Conservation (phyloP, 2,329 filamentous ascomycete species). For the Apiospora marii region DNA sequence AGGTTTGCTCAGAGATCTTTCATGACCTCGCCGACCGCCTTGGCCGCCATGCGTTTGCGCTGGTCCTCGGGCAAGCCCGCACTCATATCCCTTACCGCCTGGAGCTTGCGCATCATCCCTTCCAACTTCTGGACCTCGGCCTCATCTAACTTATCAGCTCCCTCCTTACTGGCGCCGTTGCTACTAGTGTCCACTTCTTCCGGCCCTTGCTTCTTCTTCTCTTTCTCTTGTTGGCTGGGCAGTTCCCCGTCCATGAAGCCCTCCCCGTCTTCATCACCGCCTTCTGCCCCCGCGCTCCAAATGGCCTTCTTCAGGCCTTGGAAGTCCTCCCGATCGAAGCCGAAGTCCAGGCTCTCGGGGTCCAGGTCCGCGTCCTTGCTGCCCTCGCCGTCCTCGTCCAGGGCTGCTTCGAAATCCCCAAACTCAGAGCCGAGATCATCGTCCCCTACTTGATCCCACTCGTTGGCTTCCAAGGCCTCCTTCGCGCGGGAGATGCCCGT, state of each 20-base stretch:
- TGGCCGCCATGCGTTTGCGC: conserved; percentile 65
- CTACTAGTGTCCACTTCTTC: conserved; percentile 30
- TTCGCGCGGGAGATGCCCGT: conserved; percentile 64
- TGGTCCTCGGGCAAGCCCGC: conserved; percentile 67
- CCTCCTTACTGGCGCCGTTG: conserved; percentile 28
- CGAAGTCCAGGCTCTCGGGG: conserved; percentile 58
- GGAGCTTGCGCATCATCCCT: conserved; percentile 69
- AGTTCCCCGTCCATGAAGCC: conserved; percentile 25
- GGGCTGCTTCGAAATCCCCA: conserved; percentile 43
- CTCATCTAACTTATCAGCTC: conserved; percentile 51
- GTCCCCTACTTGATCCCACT: conserved; percentile 59
- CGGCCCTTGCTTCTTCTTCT: conserved; percentile 8
- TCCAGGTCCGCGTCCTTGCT: conserved; percentile 44
- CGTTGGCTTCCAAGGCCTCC: conserved; percentile 71
- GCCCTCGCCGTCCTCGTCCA: conserved; percentile 35
- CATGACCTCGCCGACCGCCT: conserved; percentile 71
- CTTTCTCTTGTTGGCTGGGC: conserved; percentile 23
- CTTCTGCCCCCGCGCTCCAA: conserved; percentile 48
- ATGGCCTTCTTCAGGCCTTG: conserved; percentile 61
- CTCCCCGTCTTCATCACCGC: conserved; percentile 20
- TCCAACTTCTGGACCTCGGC: conserved; percentile 67
- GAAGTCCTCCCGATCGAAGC: conserved; percentile 61
- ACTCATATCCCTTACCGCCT: conserved; percentile 66
- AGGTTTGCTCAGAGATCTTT: conserved; percentile 54
- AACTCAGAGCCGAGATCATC: conserved; percentile 45